A percentile compares a stretch with the other conserved stretches of the same genome.
Evolutionary conservation across 768 basidiomycete species (phyloP).

Genomic region (Russula griseocarnosa): DNA sequence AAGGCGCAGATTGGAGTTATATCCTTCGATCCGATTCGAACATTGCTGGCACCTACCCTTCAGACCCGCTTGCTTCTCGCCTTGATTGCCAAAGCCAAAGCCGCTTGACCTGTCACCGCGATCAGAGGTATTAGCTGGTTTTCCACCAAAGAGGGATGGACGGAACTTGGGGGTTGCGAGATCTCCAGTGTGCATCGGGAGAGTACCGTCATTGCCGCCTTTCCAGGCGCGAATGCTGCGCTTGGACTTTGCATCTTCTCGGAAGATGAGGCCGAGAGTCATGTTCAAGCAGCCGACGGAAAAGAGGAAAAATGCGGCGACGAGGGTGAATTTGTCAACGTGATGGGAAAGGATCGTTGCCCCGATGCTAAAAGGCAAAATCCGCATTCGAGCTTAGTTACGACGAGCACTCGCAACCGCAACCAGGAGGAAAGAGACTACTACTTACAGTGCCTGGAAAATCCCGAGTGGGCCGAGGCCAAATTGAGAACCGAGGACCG

Average conservation of each 20-base stretch:
- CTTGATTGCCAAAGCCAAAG: conserved; percentile 78
- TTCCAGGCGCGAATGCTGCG: conserved; percentile 68
- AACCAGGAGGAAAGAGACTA: conserved; percentile 2
- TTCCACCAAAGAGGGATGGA: conserved; percentile 28
- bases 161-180: conserved; percentile 39
- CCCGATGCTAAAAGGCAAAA: conserved; percentile 46
- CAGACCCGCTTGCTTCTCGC: conserved; percentile 69
- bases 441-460: conserved; percentile 75
- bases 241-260: conserved; percentile 57
- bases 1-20: neutral
- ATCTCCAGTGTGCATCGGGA: conserved; percentile 44
- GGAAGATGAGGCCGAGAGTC: conserved; percentile 75
- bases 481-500: conserved; percentile 77
- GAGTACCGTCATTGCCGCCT: conserved; percentile 46
- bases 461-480: conserved; percentile 84
- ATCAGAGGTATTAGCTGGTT: conserved; percentile 19
- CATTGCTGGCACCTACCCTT: conserved; percentile 45
- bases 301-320: conserved; percentile 81
- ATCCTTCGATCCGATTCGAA: neutral
- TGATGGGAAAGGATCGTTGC: conserved; percentile 71
- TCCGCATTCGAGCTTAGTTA: conserved; percentile 3
- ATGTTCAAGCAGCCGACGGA: conserved; percentile 81
- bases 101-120: conserved; percentile 39
- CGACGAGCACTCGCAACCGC: conserved; percentile 22
- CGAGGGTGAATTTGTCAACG: conserved; percentile 77